phyloP scores from a whole-genome alignment of 2,329 filamentous ascomycete species.

The Orbilia javanica region DNA sequence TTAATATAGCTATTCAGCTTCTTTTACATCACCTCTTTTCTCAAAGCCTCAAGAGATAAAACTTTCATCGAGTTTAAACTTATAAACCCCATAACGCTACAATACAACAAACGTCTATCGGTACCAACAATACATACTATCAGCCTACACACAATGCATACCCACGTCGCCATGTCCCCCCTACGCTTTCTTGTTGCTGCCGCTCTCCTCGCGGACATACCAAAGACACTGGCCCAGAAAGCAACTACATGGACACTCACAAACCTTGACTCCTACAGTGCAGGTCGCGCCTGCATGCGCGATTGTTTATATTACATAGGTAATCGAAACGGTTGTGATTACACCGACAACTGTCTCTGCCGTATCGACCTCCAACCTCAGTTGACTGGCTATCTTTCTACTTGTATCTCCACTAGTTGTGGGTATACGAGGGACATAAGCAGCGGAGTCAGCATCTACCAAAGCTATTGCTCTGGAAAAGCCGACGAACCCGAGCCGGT shows the following conservation, averaged over 20 bases:
- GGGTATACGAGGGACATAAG: conserved; percentile 16
- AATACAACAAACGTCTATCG: no score
- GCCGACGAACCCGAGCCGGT: background rate
- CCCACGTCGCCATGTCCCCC: background rate
- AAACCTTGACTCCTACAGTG: conserved; percentile 21
- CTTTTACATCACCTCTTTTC: no score
- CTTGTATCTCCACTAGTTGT: conserved; percentile 30
- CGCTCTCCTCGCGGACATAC: conserved; percentile 8
- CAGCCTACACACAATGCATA: background rate
- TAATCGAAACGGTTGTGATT: conserved; percentile 26
- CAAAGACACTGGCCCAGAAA: conserved; percentile 1
- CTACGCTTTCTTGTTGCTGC: background rate
- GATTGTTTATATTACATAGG: conserved; percentile 31
- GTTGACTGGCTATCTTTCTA: conserved; percentile 39
- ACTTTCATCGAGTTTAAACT: no score
- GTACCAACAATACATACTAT: background rate
- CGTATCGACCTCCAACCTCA: conserved; percentile 41
- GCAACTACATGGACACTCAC: background rate
- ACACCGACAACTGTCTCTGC: conserved; percentile 34
- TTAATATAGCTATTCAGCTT: no score
- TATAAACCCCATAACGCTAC: no score
- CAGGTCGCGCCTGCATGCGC: conserved; percentile 37
- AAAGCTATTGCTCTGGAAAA: conserved; percentile 46
- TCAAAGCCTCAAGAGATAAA: no score
- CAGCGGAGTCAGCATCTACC: conserved; percentile 47